These are phyloP conservation scores for Podosphaera aphanis DNA, from an alignment of 2,329 filamentous ascomycete species.

Conservation along the genomic window DNA sequence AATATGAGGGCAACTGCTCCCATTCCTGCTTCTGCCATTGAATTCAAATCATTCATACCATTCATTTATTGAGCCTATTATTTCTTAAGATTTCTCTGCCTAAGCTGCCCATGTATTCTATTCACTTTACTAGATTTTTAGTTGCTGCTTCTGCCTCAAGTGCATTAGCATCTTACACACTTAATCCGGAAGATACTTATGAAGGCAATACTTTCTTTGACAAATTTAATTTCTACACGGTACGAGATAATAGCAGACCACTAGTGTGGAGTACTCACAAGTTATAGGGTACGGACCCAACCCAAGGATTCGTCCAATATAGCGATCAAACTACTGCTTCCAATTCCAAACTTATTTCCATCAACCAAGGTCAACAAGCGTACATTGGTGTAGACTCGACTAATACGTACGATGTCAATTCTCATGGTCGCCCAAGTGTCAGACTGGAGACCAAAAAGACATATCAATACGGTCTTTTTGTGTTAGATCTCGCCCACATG, in stretches of 20 bases:
- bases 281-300: not conserved
- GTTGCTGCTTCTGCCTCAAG: not conserved
- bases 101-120: not conserved
- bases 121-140: not conserved
- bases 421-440: constrained; percentile 29
- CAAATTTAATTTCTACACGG: not conserved
- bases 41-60: too few species aligned
- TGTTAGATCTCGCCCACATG: constrained; percentile 50
- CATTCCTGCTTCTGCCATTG: too few species aligned
- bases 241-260: not conserved
- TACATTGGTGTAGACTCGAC: constrained; percentile 1
- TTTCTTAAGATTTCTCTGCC: not conserved
- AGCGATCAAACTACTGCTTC: not conserved
- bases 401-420: not conserved
- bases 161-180: not conserved
- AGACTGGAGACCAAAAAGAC: constrained; percentile 38
- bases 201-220: constrained; percentile 2
- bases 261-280: not conserved
- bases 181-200: constrained; percentile 1
- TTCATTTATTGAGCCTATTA: too few species aligned
- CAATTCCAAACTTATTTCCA: not conserved
- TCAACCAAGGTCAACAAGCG: not conserved
- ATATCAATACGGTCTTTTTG: constrained; percentile 43
- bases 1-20: too few species aligned
- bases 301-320: constrained; percentile 1